Percentiles rank a stretch among this genome's conserved stretches.
These are phyloP conservation scores for Eucommia ulmoides DNA, from an alignment of 257 asterid species.

Conservation along the genomic window DNA sequence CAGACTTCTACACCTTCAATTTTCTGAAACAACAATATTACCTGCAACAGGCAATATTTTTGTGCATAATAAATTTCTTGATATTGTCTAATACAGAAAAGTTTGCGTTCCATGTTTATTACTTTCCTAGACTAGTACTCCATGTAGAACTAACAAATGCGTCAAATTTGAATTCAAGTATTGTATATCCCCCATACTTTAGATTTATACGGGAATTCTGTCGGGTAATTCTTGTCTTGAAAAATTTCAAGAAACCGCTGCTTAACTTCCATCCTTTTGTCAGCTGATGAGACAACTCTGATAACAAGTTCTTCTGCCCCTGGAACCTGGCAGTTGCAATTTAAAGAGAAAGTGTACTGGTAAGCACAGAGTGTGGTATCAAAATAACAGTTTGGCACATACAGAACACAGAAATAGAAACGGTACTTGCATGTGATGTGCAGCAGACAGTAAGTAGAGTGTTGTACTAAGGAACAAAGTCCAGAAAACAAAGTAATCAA, in stretches of 20 bases:
- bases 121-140: too few species aligned
- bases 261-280: conserved; percentile 46
- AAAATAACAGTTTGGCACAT: not conserved
- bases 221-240: conserved; percentile 41
- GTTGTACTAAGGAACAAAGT: too few species aligned
- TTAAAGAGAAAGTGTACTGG: too few species aligned
- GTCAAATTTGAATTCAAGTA: too few species aligned
- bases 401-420: not conserved
- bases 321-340: conserved; percentile 35
- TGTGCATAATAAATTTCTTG: not conserved
- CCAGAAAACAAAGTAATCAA: too few species aligned
- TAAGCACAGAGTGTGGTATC: not conserved
- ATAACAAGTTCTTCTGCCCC: conserved; percentile 50
- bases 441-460: too few species aligned
- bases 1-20: conserved; percentile 69
- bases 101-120: too few species aligned
- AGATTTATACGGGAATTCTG: conserved; percentile 57
- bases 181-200: conserved; percentile 32
- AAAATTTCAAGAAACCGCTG: conserved; percentile 49
- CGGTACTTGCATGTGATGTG: not conserved
- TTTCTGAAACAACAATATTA: conserved; percentile 60
- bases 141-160: too few species aligned
- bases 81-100: too few species aligned
- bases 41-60: conserved; percentile 25
- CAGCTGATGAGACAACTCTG: conserved; percentile 48